Base-by-base conservation (phyloP, 2,329 filamentous ascomycete species). In the Claviceps sp. region DNA sequence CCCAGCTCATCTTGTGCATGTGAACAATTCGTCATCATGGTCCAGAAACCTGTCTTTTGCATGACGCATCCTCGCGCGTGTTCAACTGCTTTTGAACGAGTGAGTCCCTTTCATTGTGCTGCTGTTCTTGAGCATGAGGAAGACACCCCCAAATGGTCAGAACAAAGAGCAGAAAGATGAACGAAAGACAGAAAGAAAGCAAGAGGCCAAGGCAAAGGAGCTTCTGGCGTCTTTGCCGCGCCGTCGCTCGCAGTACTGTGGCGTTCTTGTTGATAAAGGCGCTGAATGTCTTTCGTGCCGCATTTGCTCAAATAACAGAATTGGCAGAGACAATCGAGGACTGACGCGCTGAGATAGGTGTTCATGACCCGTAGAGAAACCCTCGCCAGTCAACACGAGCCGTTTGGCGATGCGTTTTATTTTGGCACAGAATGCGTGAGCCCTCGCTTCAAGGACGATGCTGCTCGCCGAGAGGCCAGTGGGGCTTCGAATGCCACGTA, bases 321-420 rank as follows among this genome's bases (percentile, higher is more conserved):
- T 9, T 29, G 8, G 26, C 7, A 9, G n/a, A 13, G 40, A 43
- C 11, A 22, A 23, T 5, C 40, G 9, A 43, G 4, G 22, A 45
- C 23, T 20, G n/a, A 45, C 11, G 5, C 13, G 17, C 20, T 13
- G 23, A 34, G 2, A 8, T 59, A 93, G 87, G 90, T 97, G 58
- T 97, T 98, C 69, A 96, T 97, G 91, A 95, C 90, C 60, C 85
- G 88, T 59, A 79, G 80, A 60, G 84, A 95, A 63, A 82, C 77
- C 50, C 78, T 97, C 54, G 76, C 84, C 61, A 95, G 88, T 65
- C 76, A 93, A 60, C 93, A 97, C 68, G 93, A 98, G 72, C 93
- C 93, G 5, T 97, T 97, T 69, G 91, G 91, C 50, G 93, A 97
- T 70, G 86, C 90, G 55, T 97, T 91, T 66, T 97, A 97, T 72